Percentiles rank a stretch among this genome's conserved stretches.
Conservation (phyloP, 2,329 filamentous ascomycete species). For the Stagonosporopsis vannaccii region DNA sequence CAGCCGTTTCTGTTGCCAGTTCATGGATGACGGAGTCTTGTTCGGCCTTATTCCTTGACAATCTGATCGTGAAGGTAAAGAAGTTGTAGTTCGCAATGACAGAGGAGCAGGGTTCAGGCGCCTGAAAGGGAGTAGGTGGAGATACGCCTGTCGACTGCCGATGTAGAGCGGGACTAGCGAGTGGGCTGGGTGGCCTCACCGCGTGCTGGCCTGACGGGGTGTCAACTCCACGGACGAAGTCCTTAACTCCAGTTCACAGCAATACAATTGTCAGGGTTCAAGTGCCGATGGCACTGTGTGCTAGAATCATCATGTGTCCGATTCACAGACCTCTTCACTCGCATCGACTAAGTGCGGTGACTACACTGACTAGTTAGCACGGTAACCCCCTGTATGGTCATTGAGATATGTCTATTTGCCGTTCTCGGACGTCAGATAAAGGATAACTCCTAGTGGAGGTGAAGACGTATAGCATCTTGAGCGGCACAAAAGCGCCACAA, state of each 20-base stretch:
- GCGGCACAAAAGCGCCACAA: too few relatives aligned
- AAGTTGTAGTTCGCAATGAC: conserved; percentile 5
- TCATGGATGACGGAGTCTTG: neutral
- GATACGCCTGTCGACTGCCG: conserved; percentile 1
- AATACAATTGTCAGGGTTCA: neutral
- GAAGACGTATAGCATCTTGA: too few relatives aligned
- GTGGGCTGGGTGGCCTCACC: neutral
- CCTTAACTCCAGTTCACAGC: conserved; percentile 3
- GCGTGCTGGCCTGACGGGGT: too few relatives aligned
- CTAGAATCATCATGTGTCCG: too few relatives aligned
- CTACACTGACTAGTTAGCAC: too few relatives aligned
- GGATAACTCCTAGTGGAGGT: too few relatives aligned
- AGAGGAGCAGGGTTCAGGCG: neutral
- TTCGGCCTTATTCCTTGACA: neutral
- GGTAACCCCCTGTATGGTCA: neutral
- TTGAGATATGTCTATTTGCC: neutral
- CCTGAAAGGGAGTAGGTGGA: neutral
- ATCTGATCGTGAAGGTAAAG: neutral
- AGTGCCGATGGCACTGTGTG: neutral
- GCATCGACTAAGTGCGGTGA: neutral
- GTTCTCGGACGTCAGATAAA: neutral
- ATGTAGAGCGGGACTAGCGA: conserved; percentile 1
- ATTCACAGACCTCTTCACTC: neutral
- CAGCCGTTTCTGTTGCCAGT: neutral
- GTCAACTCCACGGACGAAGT: conserved; percentile 8